A percentile compares a stretch with the other conserved stretches of the same genome.
Evolutionary conservation across 345 rosid genomes (phyloP).

Genomic region (Salix viminalis): DNA sequence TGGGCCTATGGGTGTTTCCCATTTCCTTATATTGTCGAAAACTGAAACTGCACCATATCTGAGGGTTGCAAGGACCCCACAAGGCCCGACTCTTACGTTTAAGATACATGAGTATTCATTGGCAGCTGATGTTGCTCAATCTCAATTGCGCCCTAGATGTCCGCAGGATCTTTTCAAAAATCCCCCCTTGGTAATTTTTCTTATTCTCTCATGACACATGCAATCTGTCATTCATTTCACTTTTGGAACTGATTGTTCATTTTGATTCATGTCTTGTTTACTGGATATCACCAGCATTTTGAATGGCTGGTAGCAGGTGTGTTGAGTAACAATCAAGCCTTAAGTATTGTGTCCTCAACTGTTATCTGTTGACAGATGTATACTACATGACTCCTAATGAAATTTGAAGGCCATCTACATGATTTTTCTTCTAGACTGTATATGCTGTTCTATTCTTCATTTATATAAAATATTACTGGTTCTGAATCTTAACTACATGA

Average conservation of each 20-base stretch:
- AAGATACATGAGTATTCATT: constrained; percentile 72
- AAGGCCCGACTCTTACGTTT: constrained; percentile 88
- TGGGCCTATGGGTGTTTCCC: constrained; percentile 96
- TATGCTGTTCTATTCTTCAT: background rate
- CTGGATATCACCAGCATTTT: background rate
- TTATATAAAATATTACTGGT: background rate
- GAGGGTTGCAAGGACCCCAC: constrained; percentile 90
- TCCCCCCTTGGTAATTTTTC: constrained; percentile 65
- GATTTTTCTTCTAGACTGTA: background rate
- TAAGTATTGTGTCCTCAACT: background rate
- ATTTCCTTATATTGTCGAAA: constrained; percentile 80
- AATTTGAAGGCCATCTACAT: background rate
- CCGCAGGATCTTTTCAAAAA: constrained; percentile 87
- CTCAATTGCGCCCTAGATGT: constrained; percentile 85
- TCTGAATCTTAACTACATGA: background rate
- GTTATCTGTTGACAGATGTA: background rate
- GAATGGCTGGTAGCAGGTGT: background rate
- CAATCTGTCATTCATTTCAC: background rate
- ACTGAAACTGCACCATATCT: constrained; percentile 59
- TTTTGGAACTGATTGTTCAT: background rate
- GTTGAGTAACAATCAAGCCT: background rate
- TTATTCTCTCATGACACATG: background rate
- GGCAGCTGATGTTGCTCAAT: constrained; percentile 72
- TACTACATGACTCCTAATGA: background rate
- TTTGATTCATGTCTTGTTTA: background rate